Base-by-base conservation (phyloP, 2,329 filamentous ascomycete species). In the Macrophomina phaseolina region DNA sequence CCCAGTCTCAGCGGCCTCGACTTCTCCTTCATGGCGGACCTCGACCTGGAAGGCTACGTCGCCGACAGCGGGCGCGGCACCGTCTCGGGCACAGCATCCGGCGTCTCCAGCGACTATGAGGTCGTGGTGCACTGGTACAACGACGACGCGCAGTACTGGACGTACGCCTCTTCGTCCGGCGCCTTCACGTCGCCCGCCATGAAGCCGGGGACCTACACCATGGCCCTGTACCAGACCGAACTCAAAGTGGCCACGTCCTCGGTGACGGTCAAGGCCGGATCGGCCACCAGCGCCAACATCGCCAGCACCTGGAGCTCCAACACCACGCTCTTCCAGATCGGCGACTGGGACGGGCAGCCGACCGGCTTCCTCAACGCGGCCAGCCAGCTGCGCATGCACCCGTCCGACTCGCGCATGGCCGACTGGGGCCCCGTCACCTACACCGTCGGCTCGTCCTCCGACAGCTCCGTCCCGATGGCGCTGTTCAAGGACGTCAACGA, bases 131-230 rank as follows among this genome's bases (percentile, higher is more conserved):
- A 91, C 76, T 91, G 88, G 89, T 81, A 66, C 64, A 66, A 61
- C 36, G 74, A 74, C 36, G 80, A 80, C 5, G 86, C 87, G 0
- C 89, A 91, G 73, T 91, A 90, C 80, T 91, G 89, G 88, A 78
- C 83, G 4, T 86, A 86, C 68, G 84, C 86, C n/a, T 80, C 80
- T 8, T 82, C 82, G 16, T 79, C 76, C 48, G 87, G 88, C 9
- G 80, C 80, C 12, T 91, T 89, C 76, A 89, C 83, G 3, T 89
- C 87, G 0, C 89, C 88, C 0, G 79, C 83, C 66, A 90, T 91
- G 88, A 89, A 88, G 71, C 86, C 88, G 0, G 88, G 89, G 34
- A 88, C 85, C 0, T 90, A 90, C 77, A 89, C 86, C n/a, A 89
- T 89, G 83, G 84, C 88, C 5, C 82, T 90, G 45, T 89, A 89